Percentiles rank a stretch among this genome's conserved stretches.
Evolutionary conservation across 1,284 basidiomycete genomes (phyloP).

Genomic region (Sanghuangporus sanghuang): DNA sequence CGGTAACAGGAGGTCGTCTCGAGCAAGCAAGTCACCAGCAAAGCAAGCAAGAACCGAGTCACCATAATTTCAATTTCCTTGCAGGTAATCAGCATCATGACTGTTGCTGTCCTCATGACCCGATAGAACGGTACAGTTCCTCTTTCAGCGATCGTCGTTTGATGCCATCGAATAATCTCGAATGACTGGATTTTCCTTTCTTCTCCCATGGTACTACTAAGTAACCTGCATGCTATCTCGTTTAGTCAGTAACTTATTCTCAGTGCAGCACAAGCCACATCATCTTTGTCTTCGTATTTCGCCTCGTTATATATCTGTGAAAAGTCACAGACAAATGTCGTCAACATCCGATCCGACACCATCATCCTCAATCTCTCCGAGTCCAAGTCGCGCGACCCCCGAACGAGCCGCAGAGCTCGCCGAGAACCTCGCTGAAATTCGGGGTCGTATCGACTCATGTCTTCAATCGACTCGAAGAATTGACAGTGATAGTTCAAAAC

Average conservation of each 20-base stretch:
- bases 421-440: slow-evolving; percentile 46
- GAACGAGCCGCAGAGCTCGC: slow-evolving; percentile 44
- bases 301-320: not conserved
- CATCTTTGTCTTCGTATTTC: too few species aligned
- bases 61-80: not conserved
- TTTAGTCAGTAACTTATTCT: not conserved
- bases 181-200: not conserved
- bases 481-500: slow-evolving; percentile 11
- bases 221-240: not conserved
- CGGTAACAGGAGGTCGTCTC: too few species aligned
- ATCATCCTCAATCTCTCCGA: not conserved
- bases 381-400: slow-evolving; percentile 4
- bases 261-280: not conserved
- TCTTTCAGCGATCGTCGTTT: not conserved
- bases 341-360: not conserved
- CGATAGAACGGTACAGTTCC: not conserved
- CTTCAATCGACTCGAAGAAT: slow-evolving; percentile 23
- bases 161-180: not conserved
- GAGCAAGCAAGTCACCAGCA: too few species aligned
- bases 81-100: not conserved
- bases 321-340: not conserved
- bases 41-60: not conserved
- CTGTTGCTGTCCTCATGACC: not conserved
- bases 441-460: slow-evolving; percentile 38
- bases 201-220: too few species aligned